Evolutionary conservation across 768 basidiomycete species (phyloP), one percentile per base, ranked within the genome.

Genomic region (Leucosporidium scottii): DNA sequence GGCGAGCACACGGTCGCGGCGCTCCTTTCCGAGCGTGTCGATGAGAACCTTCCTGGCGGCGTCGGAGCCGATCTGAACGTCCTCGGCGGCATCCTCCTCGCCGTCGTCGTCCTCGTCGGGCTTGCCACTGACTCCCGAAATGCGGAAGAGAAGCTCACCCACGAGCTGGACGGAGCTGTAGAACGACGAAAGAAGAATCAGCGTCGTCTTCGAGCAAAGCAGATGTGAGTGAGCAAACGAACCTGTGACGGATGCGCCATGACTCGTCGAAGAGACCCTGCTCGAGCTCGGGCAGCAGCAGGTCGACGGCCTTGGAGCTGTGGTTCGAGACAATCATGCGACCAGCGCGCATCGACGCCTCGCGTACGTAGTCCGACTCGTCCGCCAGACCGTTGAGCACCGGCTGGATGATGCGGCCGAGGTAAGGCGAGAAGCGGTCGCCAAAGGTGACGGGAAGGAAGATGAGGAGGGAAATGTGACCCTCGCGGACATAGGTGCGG

Each of bases 331-430:
- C 90, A 72, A 98, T 88, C 92, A 98, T 98, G 70, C 96, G 83
- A 65, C 94, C 93, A n/a, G 94, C 93, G 47, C 91, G 85, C 93
- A 98, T 97, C 7, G 94, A 93, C 17, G 94, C 93, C 70, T 98
- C 93, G 30, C 94, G 84, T 15, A 98, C 96, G 75, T 89, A 92
- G 80, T 97, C 96, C 73, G 96, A 93, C 10, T 86, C 82, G 75
- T 98, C 94, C 0, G 94, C 87, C 48, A 99, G 81, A 69, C 96
- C 96, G 55, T 85, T 85, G 44, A 98, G 82, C 71, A 99, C 94
- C 0, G 94, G 94, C 15, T 88, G 81, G 53, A 98, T 90, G 76
- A 99, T 94, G 78, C 91, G 90, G 10, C 91, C 89, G 13, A 99
- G 81, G 79, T 98, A 93, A 1, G 93, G 94, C 71, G 93, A 87